Evolutionary conservation across 2,329 filamentous ascomycete genomes (phyloP), one percentile per base, ranked within the genome.

Genomic region (Sporothrix globosa): DNA sequence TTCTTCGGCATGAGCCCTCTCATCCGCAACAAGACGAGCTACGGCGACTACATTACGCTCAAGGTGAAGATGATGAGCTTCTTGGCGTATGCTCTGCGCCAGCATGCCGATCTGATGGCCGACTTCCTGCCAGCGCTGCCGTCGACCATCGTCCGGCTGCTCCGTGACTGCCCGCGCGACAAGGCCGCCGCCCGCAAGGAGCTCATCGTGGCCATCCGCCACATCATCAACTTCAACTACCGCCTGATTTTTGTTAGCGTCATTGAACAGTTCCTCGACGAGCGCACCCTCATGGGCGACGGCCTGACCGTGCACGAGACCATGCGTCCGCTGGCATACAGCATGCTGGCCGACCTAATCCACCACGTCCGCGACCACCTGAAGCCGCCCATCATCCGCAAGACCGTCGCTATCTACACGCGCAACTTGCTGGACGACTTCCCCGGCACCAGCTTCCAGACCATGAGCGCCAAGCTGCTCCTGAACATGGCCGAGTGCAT

Each of bases 1-100:
- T 97, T 98, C 77, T 96, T 93, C 0, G 95, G 96, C 1, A 92
- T 99, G 68, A 97, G 93, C 81, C 92, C 92, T 63, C 92, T 93
- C 71, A 97, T 99, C 77, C 95, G 93, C 81, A 97, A 98, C 76
- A 87, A 94, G 70, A 91, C 91, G 14, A 95, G 94, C 0, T 99
- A 98, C 82, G 96, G 95, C 48, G 96, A 99, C 76, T 97, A 98
- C 75, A 96, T 99, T 74, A 98, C 93, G 0, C 93, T 95, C 1
- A 96, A 99, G 79, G 96, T 99, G 19, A 98, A 99, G 83, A 98
- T 95, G 0, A 98, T 99, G 95, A 98, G 94, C 76, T 99, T 99
- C 76, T 80, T 99, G 74, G 96, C 96, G 0, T 99, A 98, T 77
- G 83, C 99, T 0, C 86, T 99, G 14, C 85, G 96, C 56, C 91